Conservation (phyloP, 1,284 basidiomycete species). For the Neonothopanus nambi region DNA sequence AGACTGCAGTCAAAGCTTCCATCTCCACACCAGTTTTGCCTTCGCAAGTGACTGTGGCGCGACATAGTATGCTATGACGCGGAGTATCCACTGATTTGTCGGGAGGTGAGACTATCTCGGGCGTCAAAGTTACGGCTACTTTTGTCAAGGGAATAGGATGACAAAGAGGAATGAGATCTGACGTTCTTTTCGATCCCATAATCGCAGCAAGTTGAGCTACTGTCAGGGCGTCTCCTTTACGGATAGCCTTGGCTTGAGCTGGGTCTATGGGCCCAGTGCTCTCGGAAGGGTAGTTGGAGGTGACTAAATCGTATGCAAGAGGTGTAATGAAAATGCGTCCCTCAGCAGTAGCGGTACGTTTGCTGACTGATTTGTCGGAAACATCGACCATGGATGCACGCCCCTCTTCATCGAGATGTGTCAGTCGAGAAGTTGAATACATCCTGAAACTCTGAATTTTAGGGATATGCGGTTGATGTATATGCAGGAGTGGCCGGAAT, state of each 20-base stretch:
- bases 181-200: slow-evolving; percentile 83
- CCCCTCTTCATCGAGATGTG: slow-evolving; percentile 72
- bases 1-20: slow-evolving; percentile 88
- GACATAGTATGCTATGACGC: slow-evolving; percentile 60
- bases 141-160: slow-evolving; percentile 77
- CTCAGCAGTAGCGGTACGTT: slow-evolving; percentile 71
- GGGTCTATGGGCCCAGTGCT: slow-evolving; percentile 27
- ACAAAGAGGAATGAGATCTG: slow-evolving; percentile 83
- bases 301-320: slow-evolving; percentile 65
- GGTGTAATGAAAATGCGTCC: slow-evolving; percentile 75
- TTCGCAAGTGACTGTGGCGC: slow-evolving; percentile 69
- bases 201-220: slow-evolving; percentile 84
- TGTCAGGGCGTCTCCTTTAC: slow-evolving; percentile 77
- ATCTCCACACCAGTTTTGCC: slow-evolving; percentile 91
- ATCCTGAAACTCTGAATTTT: too few species aligned
- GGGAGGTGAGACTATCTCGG: slow-evolving; percentile 31
- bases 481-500: too few species aligned
- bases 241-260: slow-evolving; percentile 48
- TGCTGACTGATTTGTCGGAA: slow-evolving; percentile 62
- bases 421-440: slow-evolving; percentile 37
- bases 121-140: slow-evolving; percentile 60
- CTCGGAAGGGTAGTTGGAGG: slow-evolving; percentile 33
- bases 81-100: slow-evolving; percentile 10
- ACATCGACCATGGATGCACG: slow-evolving; percentile 83
- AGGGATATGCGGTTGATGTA: too few species aligned